Evolutionary conservation across 108 stramenopile genomes (phyloP), one percentile per base, ranked within the genome.

Genomic region (Fragilariopsis cylindrus): DNA sequence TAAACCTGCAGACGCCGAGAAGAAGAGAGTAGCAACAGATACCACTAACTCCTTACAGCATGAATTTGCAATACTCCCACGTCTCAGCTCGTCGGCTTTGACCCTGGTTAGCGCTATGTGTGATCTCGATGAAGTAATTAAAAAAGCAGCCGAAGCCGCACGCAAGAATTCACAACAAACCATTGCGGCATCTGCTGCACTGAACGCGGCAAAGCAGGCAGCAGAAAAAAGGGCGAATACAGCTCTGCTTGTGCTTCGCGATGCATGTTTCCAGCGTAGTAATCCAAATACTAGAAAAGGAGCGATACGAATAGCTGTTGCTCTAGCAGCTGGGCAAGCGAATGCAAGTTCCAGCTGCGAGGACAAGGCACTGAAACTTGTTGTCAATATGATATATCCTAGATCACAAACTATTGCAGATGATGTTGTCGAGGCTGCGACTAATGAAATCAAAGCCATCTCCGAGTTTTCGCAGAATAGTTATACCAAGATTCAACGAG

Each of bases 151-250:
- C 13, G 85, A 85, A 57, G 84, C 84, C 8, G 63, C 76, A 39
- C 80, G 76, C 16, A 92, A 95, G 70, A 67, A 73, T 41, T 78
- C 85, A 44, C 84, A 88, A 39, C 86, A 92, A 76, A 86, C 85
- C 13, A 83, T 92, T 52, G 85, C 88, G 1, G 87, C 87, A 63
- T 81, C 90, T 39, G 94, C 94, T 19, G 82, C 88, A 43, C 60
- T 79, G 45, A 84, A 92, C 71, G 89, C 94, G 11, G 89, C 90
- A 41, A 91, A 89, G 68, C 83, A 81, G 18, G 89, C 92, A 21
- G 95, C 95, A 1, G 92, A 93, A 65, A 96, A 94, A 64, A 84
- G 95, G 30, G 95, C 95, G 8, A 94, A 83, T 39, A 75, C 89
- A 21, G 91, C 84, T 5, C 76, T 96, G 19, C 69, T 94, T 42